Evolutionary conservation across 1,284 basidiomycete genomes (phyloP).

Genomic region (Ustilago sp.): DNA sequence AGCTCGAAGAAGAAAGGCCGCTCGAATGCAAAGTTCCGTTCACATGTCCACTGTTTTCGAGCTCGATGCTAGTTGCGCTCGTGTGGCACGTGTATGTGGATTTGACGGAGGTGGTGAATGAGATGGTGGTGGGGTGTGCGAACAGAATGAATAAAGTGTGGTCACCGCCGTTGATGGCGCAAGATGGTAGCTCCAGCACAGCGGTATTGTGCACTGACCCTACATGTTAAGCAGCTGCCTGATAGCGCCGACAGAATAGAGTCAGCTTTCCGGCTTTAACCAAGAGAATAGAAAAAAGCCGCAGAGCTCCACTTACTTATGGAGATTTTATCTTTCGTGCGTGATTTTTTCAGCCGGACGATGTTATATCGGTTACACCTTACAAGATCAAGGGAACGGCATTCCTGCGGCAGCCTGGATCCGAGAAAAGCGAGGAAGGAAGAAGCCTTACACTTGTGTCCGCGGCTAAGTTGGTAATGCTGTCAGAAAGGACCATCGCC

Average conservation of each 20-base stretch:
- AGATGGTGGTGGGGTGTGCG: background rate
- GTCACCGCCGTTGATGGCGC: background rate
- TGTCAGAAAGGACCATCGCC: slow-evolving; percentile 3
- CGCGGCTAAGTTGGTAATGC: background rate
- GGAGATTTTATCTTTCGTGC: background rate
- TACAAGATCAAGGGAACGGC: background rate
- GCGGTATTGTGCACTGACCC: slow-evolving; percentile 3
- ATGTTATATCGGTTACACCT: background rate
- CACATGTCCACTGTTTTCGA: slow-evolving; percentile 7
- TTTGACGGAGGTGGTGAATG: background rate
- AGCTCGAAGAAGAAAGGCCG: background rate
- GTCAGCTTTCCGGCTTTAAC: slow-evolving; percentile 6
- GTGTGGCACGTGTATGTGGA: background rate
- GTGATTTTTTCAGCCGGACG: background rate
- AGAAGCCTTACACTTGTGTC: slow-evolving; percentile 2
- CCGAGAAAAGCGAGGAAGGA: background rate
- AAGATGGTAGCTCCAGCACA: background rate
- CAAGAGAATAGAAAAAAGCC: background rate
- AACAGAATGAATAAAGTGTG: background rate
- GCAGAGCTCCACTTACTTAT: background rate
- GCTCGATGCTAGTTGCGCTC: background rate
- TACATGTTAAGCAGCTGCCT: slow-evolving; percentile 11
- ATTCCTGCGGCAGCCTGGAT: background rate
- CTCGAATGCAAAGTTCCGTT: background rate
- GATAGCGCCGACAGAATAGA: slow-evolving; percentile 9